Evolutionary conservation across 441 rosid genomes (phyloP), one percentile per base, ranked within the genome.

Genomic region (Geranium incanum): DNA sequence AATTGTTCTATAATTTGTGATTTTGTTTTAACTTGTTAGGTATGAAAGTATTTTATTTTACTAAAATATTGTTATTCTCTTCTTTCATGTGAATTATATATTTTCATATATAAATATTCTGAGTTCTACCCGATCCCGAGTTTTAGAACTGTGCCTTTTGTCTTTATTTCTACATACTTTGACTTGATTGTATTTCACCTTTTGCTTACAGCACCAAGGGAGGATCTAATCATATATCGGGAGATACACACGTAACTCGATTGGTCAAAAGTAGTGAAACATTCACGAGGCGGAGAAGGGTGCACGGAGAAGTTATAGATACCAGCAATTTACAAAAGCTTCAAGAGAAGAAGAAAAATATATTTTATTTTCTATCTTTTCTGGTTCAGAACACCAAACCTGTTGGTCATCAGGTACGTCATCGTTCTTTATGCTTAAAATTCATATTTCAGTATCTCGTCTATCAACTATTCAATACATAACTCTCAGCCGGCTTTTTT

Each of bases 381-480:
- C 73, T 93, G 75, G 89, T 93, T 72, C 97, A 91, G 79, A 96
- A 96, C 74, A 90, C 97, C 9, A 96, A 91, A 88, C 99, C 99
- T 73, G 96, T 93, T 83, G 99, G 98, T 82, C 99, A 89, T 79
- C 99, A 93, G 98, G 99, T 93, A 82, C 33, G 33, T 28, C 33
- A 28, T 28, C 45, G 65, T 71, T 36, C 18, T 28, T 21, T n/a
- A 8, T 45, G 52, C 13, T 11, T 45, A 45, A 45, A 45, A 45
- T 43, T 43, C 33, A 28, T 28, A 28, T 28, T 28, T 28, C 33
- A 28, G 33, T 28, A 37, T 64, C 57, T 71, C 52, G 28, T 45
- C 52, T 45, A 28, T 28, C 33, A 28, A 28, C 33, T 28, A 28
- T 28, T 28, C 33, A 28, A 28, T 45, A 11, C 52, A 45, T 45